Evolutionary conservation across 2,329 filamentous ascomycete species (phyloP), one percentile per base, ranked within the genome.

Genomic region (Neofusicoccum cordaticola): DNA sequence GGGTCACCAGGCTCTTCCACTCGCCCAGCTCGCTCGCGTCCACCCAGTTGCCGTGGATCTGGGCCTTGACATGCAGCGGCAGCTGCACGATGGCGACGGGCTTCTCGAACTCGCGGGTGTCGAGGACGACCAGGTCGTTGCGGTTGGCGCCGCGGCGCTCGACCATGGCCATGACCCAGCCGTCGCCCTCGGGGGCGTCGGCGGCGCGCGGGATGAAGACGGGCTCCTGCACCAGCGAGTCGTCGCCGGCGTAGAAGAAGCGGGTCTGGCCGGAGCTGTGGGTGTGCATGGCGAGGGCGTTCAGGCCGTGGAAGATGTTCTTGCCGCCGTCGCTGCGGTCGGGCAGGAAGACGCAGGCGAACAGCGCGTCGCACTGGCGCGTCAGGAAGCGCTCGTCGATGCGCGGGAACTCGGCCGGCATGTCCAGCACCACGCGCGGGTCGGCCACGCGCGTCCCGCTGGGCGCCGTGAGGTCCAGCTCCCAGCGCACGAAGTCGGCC

Each of bases 211-310:
- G 82, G 27, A 84, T 79, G 66, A 85, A 85, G 0, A 81, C 77
- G 0, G 83, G 83, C 68, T 85, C 83, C 67, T 84, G 82, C 65
- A 83, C 79, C 0, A 79, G 78, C 13, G 74, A 71, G 13, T 70
- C 71, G 50, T 69, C 71, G 8, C 71, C 73, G 27, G 69, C 71
- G 47, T 69, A 73, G 50, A 70, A 75, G 51, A 64, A 74, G 39
- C 65, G 61, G 0, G 68, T 73, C 66, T 70, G 60, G 4, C 70
- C 69, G 1, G 70, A 71, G 27, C 39, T 22, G 37, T 58, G 51
- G 22, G 45, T 62, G 22, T 65, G 66, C 66, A 67, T 69, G 12
- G 62, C 67, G 0, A 67, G 52, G 3, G 58, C 65, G 34, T 67
- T 68, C 50, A 62, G 45, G 1, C 60, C 60, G 7, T 62, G 60